Conservation (phyloP, 257 asterid genomes). For the Sherardia arvensis region DNA sequence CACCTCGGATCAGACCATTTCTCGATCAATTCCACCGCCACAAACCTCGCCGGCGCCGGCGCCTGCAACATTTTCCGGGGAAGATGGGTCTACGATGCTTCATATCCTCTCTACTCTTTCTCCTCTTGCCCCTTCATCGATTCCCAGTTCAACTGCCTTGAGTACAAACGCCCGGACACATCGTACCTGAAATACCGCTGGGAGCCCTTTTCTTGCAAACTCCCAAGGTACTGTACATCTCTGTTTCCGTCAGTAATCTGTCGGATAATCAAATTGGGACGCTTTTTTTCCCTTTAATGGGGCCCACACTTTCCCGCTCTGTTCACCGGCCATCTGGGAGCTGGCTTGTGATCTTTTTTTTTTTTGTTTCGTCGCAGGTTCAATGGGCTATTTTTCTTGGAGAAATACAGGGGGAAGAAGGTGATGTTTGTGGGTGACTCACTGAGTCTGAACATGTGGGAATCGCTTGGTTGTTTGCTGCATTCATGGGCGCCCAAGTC, state of each 20-base stretch:
- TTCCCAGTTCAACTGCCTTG: conserved; percentile 69
- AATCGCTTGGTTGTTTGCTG: conserved; percentile 84
- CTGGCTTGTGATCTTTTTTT: background rate
- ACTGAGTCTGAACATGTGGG: conserved; percentile 93
- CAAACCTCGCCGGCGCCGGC: conserved; percentile 26
- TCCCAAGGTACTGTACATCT: conserved; percentile 64
- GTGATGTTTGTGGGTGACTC: conserved; percentile 98
- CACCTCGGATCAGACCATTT: conserved; percentile 19
- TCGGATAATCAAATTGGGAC: background rate
- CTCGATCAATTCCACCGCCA: conserved; percentile 21
- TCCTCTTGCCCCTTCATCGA: conserved; percentile 77
- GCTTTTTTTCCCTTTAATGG: background rate
- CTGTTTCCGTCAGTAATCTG: background rate
- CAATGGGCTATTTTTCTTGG: conserved; percentile 67
- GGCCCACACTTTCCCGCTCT: background rate
- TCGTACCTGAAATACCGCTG: conserved; percentile 73
- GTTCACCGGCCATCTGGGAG: background rate
- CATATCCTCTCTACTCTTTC: conserved; percentile 79
- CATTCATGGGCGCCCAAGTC: conserved; percentile 65
- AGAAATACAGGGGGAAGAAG: conserved; percentile 78
- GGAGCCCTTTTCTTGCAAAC: conserved; percentile 81
- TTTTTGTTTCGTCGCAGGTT: conserved; percentile 38
- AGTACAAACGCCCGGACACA: conserved; percentile 66
- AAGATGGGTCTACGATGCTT: conserved; percentile 72
- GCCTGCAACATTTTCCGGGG: conserved; percentile 68